Base-by-base conservation (phyloP, 2,329 filamentous ascomycete species). In the Aspergillus ruber region DNA sequence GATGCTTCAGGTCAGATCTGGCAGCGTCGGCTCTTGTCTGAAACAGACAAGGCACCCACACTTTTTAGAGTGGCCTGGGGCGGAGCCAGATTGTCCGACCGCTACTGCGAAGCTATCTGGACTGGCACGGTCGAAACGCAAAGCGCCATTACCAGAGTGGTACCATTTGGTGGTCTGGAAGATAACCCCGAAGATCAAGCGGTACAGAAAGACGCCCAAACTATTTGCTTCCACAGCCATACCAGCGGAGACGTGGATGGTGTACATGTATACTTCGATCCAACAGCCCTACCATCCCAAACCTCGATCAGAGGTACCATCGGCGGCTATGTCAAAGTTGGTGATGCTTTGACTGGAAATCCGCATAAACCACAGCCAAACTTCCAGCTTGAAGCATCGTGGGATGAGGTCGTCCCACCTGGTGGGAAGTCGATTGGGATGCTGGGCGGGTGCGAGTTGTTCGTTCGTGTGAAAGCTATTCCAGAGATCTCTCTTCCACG, bases 241-340 rank as follows among this genome's bases (percentile, higher is more conserved):
- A 52, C 47, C 7, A 52, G 50, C 29, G 50, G 50, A 41, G 50
- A 52, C 27, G 4, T 48, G 6, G 50, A 52, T 23, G 50, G 50
- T 6, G 47, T 50, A 1, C 43, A 50, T 12, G 27, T 52, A 15
- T 10, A 25, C 29, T 52, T 3, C 12, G 2, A 15, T 15, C 32
- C 32, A 35, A 27, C 29, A 21, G 18, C 13, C 21, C n/a, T 25
- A 1, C 47, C 50, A 12, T 44, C 21, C 17, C 44, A 13, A 7
- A 40, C 50, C 12, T 25, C 7, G 2, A 18, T 50, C 2, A 8
- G 43, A 8, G 50, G 50, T 17, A 50, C 45, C 3, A 43, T 50
- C 2, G 50, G 48, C 17, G 50, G 50, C 1, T 53, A 50, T 40
- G 50, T 53, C 17, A 53, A 50, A 17, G 48, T 53, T 20, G 50